Evolutionary conservation across 352 stramenopile species (phyloP).

Genomic region (Phytophthora sp.): DNA sequence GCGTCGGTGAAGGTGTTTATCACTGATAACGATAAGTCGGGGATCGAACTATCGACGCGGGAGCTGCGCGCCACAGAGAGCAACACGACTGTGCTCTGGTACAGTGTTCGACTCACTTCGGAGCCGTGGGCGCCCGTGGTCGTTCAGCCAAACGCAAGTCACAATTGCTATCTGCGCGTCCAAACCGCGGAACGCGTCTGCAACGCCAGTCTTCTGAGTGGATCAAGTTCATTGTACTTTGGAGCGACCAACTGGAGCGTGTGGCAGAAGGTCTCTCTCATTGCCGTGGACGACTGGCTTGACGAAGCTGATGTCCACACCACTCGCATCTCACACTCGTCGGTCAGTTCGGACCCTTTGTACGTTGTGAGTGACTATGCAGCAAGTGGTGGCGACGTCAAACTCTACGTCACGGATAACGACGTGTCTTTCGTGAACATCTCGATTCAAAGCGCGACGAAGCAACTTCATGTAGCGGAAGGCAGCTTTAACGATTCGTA

Average conservation of each 20-base stretch:
- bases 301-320: constrained; percentile 58
- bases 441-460: constrained; percentile 39
- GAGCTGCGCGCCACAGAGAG: constrained; percentile 49
- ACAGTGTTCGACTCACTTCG: constrained; percentile 58
- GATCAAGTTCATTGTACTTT: constrained; percentile 52
- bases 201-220: constrained; percentile 61
- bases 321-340: constrained; percentile 56
- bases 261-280: constrained; percentile 63
- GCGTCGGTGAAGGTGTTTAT: constrained; percentile 56
- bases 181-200: constrained; percentile 45
- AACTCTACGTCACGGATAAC: constrained; percentile 66
- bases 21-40: constrained; percentile 68
- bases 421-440: constrained; percentile 71
- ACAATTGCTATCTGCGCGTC: constrained; percentile 60
- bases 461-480: constrained; percentile 66
- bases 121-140: constrained; percentile 70
- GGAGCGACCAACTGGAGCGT: constrained; percentile 63
- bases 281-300: constrained; percentile 69
- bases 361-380: constrained; percentile 50
- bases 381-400: constrained; percentile 29
- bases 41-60: constrained; percentile 54
- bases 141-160: constrained; percentile 49
- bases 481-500: constrained; percentile 86
- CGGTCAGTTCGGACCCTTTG: constrained; percentile 51
- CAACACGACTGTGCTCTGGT: constrained; percentile 47